Evolutionary conservation across 2,329 filamentous ascomycete species (phyloP), one percentile per base, ranked within the genome.

Genomic region (Chaetomiaceae sp.): DNA sequence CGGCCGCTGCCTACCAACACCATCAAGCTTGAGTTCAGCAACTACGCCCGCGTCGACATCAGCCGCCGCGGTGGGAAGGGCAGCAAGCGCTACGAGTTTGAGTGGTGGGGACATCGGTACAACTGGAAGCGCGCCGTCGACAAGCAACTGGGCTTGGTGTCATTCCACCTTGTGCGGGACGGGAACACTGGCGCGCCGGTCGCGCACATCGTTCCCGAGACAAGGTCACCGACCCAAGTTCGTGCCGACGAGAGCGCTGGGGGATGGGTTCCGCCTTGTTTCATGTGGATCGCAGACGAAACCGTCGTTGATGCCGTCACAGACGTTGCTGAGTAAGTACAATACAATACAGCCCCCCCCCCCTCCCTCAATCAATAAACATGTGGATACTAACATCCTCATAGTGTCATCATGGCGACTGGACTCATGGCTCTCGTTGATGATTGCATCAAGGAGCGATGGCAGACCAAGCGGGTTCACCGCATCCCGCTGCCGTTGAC

Each of bases 11-110:
- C 88, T 16, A 88, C 85, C 53, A 90, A 95, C 68, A 86, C 80
- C 32, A 87, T 92, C 67, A 89, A 90, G 71, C 80, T 99, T 30
- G 92, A 97, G 67, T 99, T 96, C 68, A 95, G 90, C 60, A 99
- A 97, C 73, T 99, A 99, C 67, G 92, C 92, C 2, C 90, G 94
- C 62, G 84, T 97, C 36, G 88, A 96, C 59, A 73, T 99, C 46
- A 84, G 81, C 61, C 82, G 89, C 37, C 77, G 81, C 21, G 86
- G 86, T 14, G 74, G 79, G 46, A 84, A 82, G 61, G 75, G 78
- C 40, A 77, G 77, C 58, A 92, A 90, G 71, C 81, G 83, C 57
- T 97, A 96, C 68, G 88, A 90, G 51, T 96, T 95, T 64, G 87
- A 92, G 66, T 96, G 95, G 77, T 97, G 94, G 94, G 90, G 89